Percentiles rank a stretch among this genome's conserved stretches.
Evolutionary conservation across 2,329 filamentous ascomycete genomes (phyloP).

Genomic region (Cercospora zeae-maydis): DNA sequence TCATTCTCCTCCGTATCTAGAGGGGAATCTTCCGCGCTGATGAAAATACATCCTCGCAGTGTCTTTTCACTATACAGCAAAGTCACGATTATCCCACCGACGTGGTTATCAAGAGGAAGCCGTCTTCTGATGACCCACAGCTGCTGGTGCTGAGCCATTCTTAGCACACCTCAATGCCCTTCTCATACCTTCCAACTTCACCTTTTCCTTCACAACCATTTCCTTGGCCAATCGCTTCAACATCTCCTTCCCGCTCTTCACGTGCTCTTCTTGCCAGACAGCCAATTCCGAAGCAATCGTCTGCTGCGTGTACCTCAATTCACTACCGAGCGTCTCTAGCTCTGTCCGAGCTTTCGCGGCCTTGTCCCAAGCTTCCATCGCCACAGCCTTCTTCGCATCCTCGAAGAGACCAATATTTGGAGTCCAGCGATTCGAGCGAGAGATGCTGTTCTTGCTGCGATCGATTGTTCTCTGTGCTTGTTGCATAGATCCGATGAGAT

Average conservation of each 20-base stretch:
- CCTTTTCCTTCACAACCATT: conserved; percentile 76
- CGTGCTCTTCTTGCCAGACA: conserved; percentile 88
- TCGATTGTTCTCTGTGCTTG: conserved; percentile 72
- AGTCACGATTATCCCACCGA: neutral
- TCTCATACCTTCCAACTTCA: conserved; percentile 74
- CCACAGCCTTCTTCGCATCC: conserved; percentile 76
- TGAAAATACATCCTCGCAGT: neutral
- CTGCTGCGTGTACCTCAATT: conserved; percentile 88
- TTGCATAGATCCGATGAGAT: conserved; percentile 73
- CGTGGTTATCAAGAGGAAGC: neutral
- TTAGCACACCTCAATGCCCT: conserved; percentile 61
- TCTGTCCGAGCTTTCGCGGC: conserved; percentile 68
- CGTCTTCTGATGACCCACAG: neutral
- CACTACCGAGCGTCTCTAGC: conserved; percentile 68
- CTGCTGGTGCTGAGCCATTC: neutral
- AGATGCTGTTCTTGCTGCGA: conserved; percentile 70
- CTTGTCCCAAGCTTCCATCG: conserved; percentile 80
- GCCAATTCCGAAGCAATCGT: conserved; percentile 88
- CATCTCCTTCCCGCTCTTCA: conserved; percentile 69
- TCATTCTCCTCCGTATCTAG: too few species aligned
- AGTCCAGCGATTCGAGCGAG: conserved; percentile 73
- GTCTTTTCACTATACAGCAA: neutral
- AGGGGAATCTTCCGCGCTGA: neutral
- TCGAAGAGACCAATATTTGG: conserved; percentile 65
- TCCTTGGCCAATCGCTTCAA: conserved; percentile 71